Conservation (phyloP, 177 flowering plant genomes). For the Telopea speciosissima region DNA sequence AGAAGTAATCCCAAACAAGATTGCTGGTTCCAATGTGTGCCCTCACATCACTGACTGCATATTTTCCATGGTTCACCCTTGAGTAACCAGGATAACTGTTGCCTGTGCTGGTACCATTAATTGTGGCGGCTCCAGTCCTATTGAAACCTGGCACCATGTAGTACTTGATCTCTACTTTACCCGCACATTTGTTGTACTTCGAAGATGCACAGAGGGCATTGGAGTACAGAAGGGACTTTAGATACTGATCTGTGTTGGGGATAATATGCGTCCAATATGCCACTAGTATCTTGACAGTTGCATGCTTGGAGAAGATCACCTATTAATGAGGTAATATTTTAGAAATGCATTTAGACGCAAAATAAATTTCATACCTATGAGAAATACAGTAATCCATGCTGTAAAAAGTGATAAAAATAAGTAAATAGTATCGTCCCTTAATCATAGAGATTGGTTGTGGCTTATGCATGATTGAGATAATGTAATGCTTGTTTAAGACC, state of each 20-base stretch:
- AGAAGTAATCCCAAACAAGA: conserved; percentile 96
- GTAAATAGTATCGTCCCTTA: no score
- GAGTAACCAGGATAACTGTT: conserved; percentile 70
- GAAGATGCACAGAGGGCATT: conserved; percentile 79
- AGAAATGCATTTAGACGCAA: not conserved
- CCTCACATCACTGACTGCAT: conserved; percentile 74
- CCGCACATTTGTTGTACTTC: conserved; percentile 58
- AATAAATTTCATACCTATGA: not conserved
- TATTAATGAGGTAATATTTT: conserved; percentile 14
- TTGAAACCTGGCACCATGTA: conserved; percentile 79
- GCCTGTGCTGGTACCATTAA: conserved; percentile 47
- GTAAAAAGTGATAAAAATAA: not conserved
- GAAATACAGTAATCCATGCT: not conserved
- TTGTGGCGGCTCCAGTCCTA: conserved; percentile 68
- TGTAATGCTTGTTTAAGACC: no score
- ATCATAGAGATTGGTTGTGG: no score
- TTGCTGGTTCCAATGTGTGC: conserved; percentile 95
- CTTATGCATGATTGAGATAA: no score
- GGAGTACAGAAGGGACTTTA: conserved; percentile 77
- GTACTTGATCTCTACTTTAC: conserved; percentile 82
- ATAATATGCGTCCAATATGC: conserved; percentile 85
- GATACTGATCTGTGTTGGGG: conserved; percentile 61
- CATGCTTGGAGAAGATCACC: conserved; percentile 88
- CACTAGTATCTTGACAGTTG: conserved; percentile 79
- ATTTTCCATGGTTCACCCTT: conserved; percentile 91